Evolutionary conservation across 345 rosid species (phyloP).

Genomic region (Schrenkiella parvula): DNA sequence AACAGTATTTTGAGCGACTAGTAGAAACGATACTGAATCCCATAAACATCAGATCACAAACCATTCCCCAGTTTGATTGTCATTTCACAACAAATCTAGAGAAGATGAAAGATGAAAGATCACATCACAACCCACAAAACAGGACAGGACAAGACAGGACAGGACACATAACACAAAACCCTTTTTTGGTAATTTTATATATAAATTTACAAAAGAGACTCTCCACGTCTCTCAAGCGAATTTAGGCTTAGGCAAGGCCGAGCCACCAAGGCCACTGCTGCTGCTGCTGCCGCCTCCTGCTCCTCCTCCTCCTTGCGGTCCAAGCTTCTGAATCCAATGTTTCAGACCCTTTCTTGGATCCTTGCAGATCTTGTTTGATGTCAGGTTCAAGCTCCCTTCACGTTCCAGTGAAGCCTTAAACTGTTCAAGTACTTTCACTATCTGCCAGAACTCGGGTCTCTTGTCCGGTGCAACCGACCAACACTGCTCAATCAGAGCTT

Average conservation of each 20-base stretch:
- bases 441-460: slow-evolving; percentile 95
- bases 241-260: slow-evolving; percentile 36
- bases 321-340: slow-evolving; percentile 90
- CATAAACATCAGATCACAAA: slow-evolving; percentile 28
- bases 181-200: slow-evolving; percentile 15
- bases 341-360: slow-evolving; percentile 79
- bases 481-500: slow-evolving; percentile 86
- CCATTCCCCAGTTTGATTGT: slow-evolving; percentile 21
- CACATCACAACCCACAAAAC: slow-evolving; percentile 28
- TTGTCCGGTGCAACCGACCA: slow-evolving; percentile 86
- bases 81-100: slow-evolving; percentile 33
- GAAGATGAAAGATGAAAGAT: slow-evolving; percentile 21
- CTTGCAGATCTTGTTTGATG: slow-evolving; percentile 39
- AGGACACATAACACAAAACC: slow-evolving; percentile 31
- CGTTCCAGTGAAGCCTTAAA: slow-evolving; percentile 56
- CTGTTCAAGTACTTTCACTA: slow-evolving; percentile 84
- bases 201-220: slow-evolving; percentile 34
- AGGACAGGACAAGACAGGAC: slow-evolving; percentile 15
- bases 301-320: slow-evolving; percentile 35
- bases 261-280: slow-evolving; percentile 70
- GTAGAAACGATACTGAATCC: slow-evolving; percentile 12
- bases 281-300: slow-evolving; percentile 7
- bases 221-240: slow-evolving; percentile 35
- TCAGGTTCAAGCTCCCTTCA: slow-evolving; percentile 66
- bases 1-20: neutral